Base-by-base conservation (phyloP, 2,329 filamentous ascomycete species). In the Zalaria sp. region DNA sequence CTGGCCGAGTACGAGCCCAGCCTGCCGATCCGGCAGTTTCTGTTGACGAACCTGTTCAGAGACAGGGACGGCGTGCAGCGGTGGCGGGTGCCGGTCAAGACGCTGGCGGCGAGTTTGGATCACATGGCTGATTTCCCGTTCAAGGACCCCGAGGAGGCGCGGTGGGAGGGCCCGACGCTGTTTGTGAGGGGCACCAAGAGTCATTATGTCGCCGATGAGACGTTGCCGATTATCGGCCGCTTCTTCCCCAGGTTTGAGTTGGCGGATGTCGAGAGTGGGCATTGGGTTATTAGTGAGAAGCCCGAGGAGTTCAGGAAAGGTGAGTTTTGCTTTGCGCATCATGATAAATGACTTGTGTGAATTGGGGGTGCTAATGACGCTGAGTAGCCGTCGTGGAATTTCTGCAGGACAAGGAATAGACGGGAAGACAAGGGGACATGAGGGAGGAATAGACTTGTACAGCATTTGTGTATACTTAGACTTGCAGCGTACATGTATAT, bases 281-380 rank as follows among this genome's bases (percentile, higher is more conserved):
- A 93, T 59, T 93, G 86, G 86, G 67, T 93, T 4, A 87, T 89
- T 47, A 85, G 83, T n/a, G 86, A 93, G 66, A 80, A 86, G 52
- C 85, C 86, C 0, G 77, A 86, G 55, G 78, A 70, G 6, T 93
- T 93, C 50, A 75, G 79, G 55, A 66, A 73, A 69, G 79, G 83
- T 86, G 57, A 25, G 4, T 32, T 41, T 25, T 8, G 35, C n/a
- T 39, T 2, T 34, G 27, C 10, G 18, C 18, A 18, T 18, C 18
- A 18, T 18, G 18, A 18, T 45, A 7, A 18, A 25, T 9, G 40
- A 37, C 31, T 44, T 49, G 43, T 10, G 25, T 6, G 25, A 25
- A 18, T 11, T 11, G 29, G n/a, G 29, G n/a, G n/a, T 3, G n/a
- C n/a, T 32, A 32, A 7, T 32, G 29, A 32, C 29, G 29, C 7